A percentile compares a stretch with the other conserved stretches of the same genome.
phyloP scores from a whole-genome alignment of 352 stramenopile genomes.

The Halophytophthora polymorphica region DNA sequence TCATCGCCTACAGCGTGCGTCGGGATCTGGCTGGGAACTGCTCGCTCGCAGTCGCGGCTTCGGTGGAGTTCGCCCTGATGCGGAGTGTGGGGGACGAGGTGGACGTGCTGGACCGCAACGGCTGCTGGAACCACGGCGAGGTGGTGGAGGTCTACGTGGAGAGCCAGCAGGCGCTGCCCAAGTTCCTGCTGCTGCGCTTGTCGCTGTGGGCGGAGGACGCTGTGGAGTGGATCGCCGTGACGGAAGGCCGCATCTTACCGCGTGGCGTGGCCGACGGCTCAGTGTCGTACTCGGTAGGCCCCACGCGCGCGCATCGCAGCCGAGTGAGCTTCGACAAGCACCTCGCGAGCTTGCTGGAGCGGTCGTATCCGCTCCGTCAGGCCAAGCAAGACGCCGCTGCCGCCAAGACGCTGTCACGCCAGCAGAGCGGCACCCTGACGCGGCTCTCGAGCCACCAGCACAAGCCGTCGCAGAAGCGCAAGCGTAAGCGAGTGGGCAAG shows the following conservation, averaged over 20 bases:
- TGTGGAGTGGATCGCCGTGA: constrained; percentile 68
- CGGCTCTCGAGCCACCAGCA: constrained; percentile 17
- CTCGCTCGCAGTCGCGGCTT: constrained; percentile 46
- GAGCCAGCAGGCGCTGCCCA: constrained; percentile 25
- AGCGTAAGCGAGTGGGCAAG: constrained; percentile 29
- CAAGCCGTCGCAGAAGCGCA: constrained; percentile 33
- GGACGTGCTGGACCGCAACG: constrained; percentile 75
- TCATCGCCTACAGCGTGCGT: constrained; percentile 51
- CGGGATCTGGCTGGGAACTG: constrained; percentile 30
- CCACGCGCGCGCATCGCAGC: constrained; percentile 34
- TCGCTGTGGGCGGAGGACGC: constrained; percentile 54
- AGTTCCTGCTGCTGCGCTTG: constrained; percentile 66
- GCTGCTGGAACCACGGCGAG: constrained; percentile 80
- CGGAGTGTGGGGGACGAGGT: constrained; percentile 60
- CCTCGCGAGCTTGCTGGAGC: constrained; percentile 48
- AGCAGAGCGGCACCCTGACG: constrained; percentile 9
- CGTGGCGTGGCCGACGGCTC: constrained; percentile 57
- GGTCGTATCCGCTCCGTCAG: constrained; percentile 45
- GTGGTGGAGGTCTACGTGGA: constrained; percentile 62
- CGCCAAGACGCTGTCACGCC: constrained; percentile 16
- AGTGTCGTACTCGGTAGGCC: constrained; percentile 36
- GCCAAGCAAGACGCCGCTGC: constrained; percentile 23
- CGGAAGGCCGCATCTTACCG: constrained; percentile 70
- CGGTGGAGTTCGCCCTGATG: constrained; percentile 63
- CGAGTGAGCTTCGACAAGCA: constrained; percentile 46